Conservation (phyloP, 495 filamentous ascomycete genomes). For the Podospora australis region DNA sequence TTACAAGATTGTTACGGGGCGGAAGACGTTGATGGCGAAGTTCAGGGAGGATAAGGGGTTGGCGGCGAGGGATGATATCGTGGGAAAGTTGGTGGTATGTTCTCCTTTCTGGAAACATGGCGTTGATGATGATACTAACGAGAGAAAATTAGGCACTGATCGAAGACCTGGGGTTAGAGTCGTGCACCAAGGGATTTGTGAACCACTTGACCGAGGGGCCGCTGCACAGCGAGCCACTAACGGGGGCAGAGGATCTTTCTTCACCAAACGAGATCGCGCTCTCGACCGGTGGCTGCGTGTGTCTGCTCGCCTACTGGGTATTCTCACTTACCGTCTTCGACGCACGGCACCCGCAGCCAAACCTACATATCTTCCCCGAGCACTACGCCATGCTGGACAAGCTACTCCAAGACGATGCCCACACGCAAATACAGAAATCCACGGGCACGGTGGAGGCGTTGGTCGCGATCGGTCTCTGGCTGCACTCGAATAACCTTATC, state of each 20-base stretch:
- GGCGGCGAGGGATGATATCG: conserved; percentile 58
- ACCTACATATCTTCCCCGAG: conserved; percentile 57
- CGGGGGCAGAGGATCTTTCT: conserved; percentile 36
- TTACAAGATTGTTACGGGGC: conserved; percentile 48
- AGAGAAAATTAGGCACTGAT: conserved; percentile 68
- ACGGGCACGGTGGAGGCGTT: conserved; percentile 42
- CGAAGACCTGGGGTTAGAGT: conserved; percentile 54
- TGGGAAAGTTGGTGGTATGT: conserved; percentile 70
- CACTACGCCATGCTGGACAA: conserved; percentile 52
- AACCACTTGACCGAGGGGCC: conserved; percentile 25
- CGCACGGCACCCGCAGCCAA: conserved; percentile 35
- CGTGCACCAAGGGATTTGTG: conserved; percentile 26
- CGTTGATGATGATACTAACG: not conserved
- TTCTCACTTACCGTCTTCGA: conserved; percentile 49
- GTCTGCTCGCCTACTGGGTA: conserved; percentile 54
- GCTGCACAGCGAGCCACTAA: conserved; percentile 29
- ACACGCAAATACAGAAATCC: conserved; percentile 27
- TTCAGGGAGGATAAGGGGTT: conserved; percentile 59
- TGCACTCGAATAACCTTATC: conserved; percentile 33
- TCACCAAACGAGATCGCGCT: conserved; percentile 60
- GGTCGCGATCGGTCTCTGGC: conserved; percentile 45
- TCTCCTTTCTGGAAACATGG: no score
- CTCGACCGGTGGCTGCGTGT: conserved; percentile 62
- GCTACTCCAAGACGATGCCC: conserved; percentile 49
- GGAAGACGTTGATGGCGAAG: conserved; percentile 50